Percentiles rank a stretch among this genome's conserved stretches.
These are phyloP conservation scores for Penicillium canescens DNA, from an alignment of 495 filamentous ascomycete genomes.

Conservation along the genomic window DNA sequence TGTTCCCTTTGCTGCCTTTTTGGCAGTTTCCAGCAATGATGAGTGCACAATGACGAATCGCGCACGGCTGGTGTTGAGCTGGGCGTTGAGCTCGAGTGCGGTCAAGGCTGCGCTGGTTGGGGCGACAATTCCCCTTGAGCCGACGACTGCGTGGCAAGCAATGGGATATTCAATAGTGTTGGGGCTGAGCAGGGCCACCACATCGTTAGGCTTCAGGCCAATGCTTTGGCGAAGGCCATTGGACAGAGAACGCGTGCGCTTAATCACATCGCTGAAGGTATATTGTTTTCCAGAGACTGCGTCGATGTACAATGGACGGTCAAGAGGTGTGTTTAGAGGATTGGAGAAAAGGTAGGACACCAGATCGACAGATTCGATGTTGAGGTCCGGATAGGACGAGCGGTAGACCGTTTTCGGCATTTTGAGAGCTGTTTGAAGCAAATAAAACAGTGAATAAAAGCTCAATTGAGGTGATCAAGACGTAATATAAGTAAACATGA, in stretches of 20 bases:
- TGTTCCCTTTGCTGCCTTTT: slow-evolving; percentile 55
- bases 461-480: not conserved
- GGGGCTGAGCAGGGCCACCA: slow-evolving; percentile 62
- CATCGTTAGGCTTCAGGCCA: slow-evolving; percentile 72
- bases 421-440: not conserved
- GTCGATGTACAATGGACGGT: slow-evolving; percentile 46
- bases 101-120: slow-evolving; percentile 84
- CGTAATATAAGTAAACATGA: not conserved
- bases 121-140: slow-evolving; percentile 72
- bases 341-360: slow-evolving; percentile 69
- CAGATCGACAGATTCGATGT: slow-evolving; percentile 50
- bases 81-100: slow-evolving; percentile 76
- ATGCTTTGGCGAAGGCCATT: slow-evolving; percentile 66
- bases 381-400: slow-evolving; percentile 27
- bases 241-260: slow-evolving; percentile 66
- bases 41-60: slow-evolving; percentile 70
- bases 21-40: slow-evolving; percentile 57
- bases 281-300: slow-evolving; percentile 64
- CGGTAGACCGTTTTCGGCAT: slow-evolving; percentile 29
- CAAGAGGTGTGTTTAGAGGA: slow-evolving; percentile 11
- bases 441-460: not conserved
- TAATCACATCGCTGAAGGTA: slow-evolving; percentile 63
- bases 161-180: slow-evolving; percentile 68
- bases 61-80: slow-evolving; percentile 73
- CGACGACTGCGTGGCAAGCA: slow-evolving; percentile 68